Evolutionary conservation across 2,329 filamentous ascomycete genomes (phyloP), one percentile per base, ranked within the genome.

Genomic region (Pyrenochaeta sp.): DNA sequence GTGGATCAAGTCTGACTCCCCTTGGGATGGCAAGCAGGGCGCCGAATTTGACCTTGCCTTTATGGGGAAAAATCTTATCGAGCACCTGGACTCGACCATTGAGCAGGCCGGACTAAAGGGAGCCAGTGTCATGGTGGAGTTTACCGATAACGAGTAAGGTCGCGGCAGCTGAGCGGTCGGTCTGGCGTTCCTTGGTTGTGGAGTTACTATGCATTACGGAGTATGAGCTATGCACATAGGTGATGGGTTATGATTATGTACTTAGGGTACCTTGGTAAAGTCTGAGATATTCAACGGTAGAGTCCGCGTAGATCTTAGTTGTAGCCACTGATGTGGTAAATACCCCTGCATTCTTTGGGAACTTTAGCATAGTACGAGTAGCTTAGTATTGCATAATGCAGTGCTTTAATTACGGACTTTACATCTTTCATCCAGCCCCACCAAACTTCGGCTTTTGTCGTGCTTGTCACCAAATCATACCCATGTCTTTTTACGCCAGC

Each of bases 71-170:
- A 95, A 99, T 68, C 78, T 99, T 54, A 89, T 97, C 36, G 87
- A 90, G 15, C 78, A 82, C 49, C 80, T 97, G 43, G 88, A 92
- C 42, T 79, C 83, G 60, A 91, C 87, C 0, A 90, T 99, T 55
- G 86, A 86, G 63, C 89, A 92, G 69, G 91, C 90, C 0, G 92
- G 93, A 0, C 77, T 99, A 66, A 96, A 95, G 81, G 94, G 96
- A 70, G 92, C 90, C 3, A 97, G 92, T 0, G 89, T 99, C 7
- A 97, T 97, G 91, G 89, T 99, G 63, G 95, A 97, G 75, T 96
- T 92, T 69, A 52, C 71, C 10, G 72, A 74, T n/a, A 49, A 37
- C n/a, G 56, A 60, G 32, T 60, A 57, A 31, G 17, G n/a, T 5
- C 20, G 14, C 10, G 4, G 11, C 17, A 21, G 31, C 10, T 4